A percentile compares a stretch with the other conserved stretches of the same genome.
Evolutionary conservation across 2,329 filamentous ascomycete species (phyloP).

Genomic region (Aspergillus hiratsukae): DNA sequence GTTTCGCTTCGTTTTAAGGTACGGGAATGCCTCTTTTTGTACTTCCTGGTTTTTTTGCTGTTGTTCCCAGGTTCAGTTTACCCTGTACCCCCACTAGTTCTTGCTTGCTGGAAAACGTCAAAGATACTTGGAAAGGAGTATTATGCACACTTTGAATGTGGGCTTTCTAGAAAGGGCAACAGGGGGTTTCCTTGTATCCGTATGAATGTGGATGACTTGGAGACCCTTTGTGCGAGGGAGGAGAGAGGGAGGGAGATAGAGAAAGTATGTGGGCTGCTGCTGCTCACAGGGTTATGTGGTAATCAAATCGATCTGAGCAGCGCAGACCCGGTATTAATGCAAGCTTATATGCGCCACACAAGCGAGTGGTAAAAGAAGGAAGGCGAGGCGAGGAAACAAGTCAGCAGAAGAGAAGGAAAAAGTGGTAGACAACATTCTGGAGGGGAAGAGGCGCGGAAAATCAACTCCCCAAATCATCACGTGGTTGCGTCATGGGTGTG

Average conservation of each 20-base stretch:
- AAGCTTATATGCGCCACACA: slow-evolving; percentile 4
- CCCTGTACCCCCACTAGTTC: neutral
- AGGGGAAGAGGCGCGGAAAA: slow-evolving; percentile 18
- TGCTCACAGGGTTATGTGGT: slow-evolving; percentile 2
- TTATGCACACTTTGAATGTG: neutral
- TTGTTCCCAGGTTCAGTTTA: neutral
- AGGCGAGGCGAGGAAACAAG: slow-evolving; percentile 7
- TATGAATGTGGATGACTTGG: neutral
- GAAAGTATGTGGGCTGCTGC: slow-evolving; percentile 10
- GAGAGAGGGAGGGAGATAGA: neutral
- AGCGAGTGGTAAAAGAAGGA: slow-evolving; percentile 6
- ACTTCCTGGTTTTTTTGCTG: neutral
- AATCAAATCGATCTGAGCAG: slow-evolving; percentile 10
- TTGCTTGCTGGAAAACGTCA: neutral
- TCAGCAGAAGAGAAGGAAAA: slow-evolving; percentile 1
- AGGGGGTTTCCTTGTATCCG: neutral
- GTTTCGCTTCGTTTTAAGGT: neutral
- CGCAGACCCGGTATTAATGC: slow-evolving; percentile 4
- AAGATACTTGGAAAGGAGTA: neutral
- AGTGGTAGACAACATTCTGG: neutral
- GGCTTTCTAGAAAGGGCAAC: neutral
- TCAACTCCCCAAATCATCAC: slow-evolving; percentile 26
- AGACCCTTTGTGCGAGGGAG: neutral
- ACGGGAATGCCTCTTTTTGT: neutral
- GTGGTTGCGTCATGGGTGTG: slow-evolving; percentile 34